phyloP scores from a whole-genome alignment of 495 filamentous ascomycete genomes.

The Viridothelium virens region DNA sequence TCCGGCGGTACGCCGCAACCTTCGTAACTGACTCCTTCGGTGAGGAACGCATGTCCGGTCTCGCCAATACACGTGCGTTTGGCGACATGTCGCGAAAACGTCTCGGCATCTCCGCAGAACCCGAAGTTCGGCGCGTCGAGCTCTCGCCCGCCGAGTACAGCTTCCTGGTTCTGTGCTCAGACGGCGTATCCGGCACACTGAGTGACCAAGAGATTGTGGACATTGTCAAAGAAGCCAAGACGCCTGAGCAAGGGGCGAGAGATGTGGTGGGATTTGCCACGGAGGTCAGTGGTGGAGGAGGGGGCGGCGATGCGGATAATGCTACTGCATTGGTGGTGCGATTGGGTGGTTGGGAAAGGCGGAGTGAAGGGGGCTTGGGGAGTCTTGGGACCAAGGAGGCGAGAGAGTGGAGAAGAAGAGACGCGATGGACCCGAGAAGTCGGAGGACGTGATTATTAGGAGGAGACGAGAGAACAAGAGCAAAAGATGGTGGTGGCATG shows the following conservation, averaged over 20 bases:
- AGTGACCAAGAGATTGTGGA: constrained; percentile 92
- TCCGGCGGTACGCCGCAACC: constrained; percentile 75
- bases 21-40: constrained; percentile 95
- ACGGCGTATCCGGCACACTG: constrained; percentile 76
- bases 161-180: constrained; percentile 79
- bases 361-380: constrained; percentile 78
- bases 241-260: constrained; percentile 74
- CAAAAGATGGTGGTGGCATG: not conserved
- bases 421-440: constrained; percentile 76
- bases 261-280: constrained; percentile 79
- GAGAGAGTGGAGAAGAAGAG: constrained; percentile 72
- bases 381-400: constrained; percentile 85
- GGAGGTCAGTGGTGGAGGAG: constrained; percentile 54
- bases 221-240: constrained; percentile 84
- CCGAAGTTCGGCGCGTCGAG: constrained; percentile 68
- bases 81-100: constrained; percentile 87
- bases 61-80: constrained; percentile 90
- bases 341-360: constrained; percentile 90
- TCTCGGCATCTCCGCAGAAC: constrained; percentile 87
- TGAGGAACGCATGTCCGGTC: constrained; percentile 86
- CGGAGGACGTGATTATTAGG: constrained; percentile 39
- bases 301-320: constrained; percentile 68
- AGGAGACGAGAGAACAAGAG: not conserved
- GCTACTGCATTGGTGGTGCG: constrained; percentile 89
- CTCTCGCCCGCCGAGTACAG: constrained; percentile 72